phyloP scores from a whole-genome alignment of 441 rosid species.

The Metrosideros polymorpha region DNA sequence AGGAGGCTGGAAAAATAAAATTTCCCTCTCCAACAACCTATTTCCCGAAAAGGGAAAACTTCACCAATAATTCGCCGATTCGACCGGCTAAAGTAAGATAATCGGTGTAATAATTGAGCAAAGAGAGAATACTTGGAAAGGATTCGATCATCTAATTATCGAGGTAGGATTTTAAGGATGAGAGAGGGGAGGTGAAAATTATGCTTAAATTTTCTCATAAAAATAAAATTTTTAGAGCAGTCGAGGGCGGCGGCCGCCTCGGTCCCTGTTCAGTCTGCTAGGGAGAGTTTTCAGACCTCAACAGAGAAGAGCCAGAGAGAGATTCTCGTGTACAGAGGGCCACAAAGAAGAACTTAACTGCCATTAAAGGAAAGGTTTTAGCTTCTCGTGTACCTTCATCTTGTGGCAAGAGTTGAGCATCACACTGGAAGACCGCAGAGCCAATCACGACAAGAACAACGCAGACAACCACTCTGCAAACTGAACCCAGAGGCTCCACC shows the following conservation, averaged over 20 bases:
- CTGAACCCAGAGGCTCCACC: neutral
- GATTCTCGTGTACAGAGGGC: neutral
- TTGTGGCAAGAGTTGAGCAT: neutral
- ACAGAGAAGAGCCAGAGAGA: neutral
- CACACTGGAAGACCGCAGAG: neutral
- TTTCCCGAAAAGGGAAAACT: neutral
- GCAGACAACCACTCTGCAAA: neutral
- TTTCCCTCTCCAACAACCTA: neutral
- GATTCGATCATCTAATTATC: neutral
- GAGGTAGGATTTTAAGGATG: neutral
- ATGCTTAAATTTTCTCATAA: neutral
- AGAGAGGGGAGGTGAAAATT: neutral
- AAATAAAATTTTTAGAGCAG: neutral
- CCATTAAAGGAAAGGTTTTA: neutral
- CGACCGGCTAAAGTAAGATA: neutral
- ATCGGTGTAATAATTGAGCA: neutral
- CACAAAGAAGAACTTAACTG: neutral
- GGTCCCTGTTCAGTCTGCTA: neutral
- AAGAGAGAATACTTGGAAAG: neutral
- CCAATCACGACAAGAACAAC: neutral
- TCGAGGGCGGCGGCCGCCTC: neutral
- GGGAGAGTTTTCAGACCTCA: neutral
- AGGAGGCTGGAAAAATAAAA: neutral
- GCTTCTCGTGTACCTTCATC: neutral
- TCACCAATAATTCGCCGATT: neutral